Conservation (phyloP, 345 rosid genomes). For the Isatis tinctoria region DNA sequence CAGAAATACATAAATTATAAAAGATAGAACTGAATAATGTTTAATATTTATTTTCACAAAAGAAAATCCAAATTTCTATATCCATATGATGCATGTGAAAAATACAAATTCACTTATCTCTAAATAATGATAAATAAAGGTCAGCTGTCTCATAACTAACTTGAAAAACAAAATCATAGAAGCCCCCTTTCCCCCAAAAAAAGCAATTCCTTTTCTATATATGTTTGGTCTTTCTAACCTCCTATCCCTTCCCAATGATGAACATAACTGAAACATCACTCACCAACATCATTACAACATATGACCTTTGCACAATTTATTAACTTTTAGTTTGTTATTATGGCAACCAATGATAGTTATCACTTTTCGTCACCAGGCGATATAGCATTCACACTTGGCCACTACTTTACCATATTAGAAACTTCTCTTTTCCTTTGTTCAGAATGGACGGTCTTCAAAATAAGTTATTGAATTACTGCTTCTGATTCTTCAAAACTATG, state of each 20-base stretch:
- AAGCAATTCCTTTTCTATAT: conserved; percentile 4
- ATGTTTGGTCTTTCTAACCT: conserved; percentile 24
- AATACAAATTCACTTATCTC: not conserved
- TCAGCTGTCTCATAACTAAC: conserved; percentile 19
- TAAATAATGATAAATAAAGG: not conserved
- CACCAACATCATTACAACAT: conserved; percentile 29
- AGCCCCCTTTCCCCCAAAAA: not conserved
- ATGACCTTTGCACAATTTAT: conserved; percentile 19
- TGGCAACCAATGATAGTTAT: conserved; percentile 2
- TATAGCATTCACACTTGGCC: conserved; percentile 17
- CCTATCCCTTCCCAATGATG: conserved; percentile 27
- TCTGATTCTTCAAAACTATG: not conserved
- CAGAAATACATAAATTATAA: not conserved
- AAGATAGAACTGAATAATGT: not conserved
- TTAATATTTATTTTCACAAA: not conserved
- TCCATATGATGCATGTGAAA: not conserved
- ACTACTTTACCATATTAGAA: conserved; percentile 1
- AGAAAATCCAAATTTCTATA: not conserved
- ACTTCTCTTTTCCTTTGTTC: not conserved
- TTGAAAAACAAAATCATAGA: conserved; percentile 26
- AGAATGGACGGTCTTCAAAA: not conserved
- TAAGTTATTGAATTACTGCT: not conserved
- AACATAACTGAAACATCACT: conserved; percentile 22
- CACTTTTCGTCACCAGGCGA: conserved; percentile 20
- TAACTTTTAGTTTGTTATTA: conserved; percentile 24